Evolutionary conservation across 495 filamentous ascomycete genomes (phyloP).

Genomic region (Patellaria atrata): DNA sequence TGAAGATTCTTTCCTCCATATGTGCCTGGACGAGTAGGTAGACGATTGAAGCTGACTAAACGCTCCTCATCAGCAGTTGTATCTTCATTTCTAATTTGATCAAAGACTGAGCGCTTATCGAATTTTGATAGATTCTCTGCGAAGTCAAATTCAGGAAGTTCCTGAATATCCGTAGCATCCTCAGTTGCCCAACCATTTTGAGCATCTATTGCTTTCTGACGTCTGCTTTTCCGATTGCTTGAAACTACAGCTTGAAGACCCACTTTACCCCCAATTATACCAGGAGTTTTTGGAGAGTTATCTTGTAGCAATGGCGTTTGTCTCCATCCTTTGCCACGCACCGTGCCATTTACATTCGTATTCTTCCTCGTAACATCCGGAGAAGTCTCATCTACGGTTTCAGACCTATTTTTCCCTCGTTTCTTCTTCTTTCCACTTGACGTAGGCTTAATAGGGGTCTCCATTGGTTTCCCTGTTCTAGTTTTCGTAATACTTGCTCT

Average conservation of each 20-base stretch:
- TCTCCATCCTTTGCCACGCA: slow-evolving; percentile 53
- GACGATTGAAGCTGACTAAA: slow-evolving; percentile 75
- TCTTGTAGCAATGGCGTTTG: slow-evolving; percentile 64
- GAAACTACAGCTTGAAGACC: slow-evolving; percentile 15
- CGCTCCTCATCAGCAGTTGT: slow-evolving; percentile 76
- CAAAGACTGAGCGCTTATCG: slow-evolving; percentile 80
- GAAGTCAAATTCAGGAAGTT: slow-evolving; percentile 88
- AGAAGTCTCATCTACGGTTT: no score
- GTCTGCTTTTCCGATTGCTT: slow-evolving; percentile 20
- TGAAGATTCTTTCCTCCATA: slow-evolving; percentile 81
- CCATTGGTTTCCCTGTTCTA: slow-evolving; percentile 19
- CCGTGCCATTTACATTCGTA: slow-evolving; percentile 14
- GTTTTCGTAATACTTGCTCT: slow-evolving; percentile 18
- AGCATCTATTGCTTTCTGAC: slow-evolving; percentile 40
- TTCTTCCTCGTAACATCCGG: slow-evolving; percentile 8
- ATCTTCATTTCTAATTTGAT: slow-evolving; percentile 76
- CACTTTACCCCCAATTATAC: slow-evolving; percentile 15
- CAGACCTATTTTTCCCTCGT: background rate
- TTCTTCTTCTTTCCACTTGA: slow-evolving; percentile 1
- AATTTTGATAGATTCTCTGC: slow-evolving; percentile 77
- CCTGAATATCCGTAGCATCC: slow-evolving; percentile 94
- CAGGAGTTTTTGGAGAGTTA: slow-evolving; percentile 17
- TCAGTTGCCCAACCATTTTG: slow-evolving; percentile 92
- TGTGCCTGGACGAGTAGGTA: slow-evolving; percentile 56
- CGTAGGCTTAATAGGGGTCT: slow-evolving; percentile 11